Evolutionary conservation across 2,329 filamentous ascomycete species (phyloP).

Genomic region (Penicillium sp.): DNA sequence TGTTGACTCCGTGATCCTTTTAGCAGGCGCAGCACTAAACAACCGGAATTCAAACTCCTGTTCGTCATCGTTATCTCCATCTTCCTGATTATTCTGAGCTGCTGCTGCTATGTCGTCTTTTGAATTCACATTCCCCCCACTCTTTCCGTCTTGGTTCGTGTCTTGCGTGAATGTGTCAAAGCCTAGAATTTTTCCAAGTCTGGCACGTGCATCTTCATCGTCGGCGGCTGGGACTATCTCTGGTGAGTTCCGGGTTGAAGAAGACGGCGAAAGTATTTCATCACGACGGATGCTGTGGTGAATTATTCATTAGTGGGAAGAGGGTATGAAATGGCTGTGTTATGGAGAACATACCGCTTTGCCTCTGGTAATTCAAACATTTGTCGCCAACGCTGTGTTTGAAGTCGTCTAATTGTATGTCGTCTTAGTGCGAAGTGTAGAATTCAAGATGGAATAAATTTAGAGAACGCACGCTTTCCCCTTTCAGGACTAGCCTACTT

Average conservation of each 20-base stretch:
- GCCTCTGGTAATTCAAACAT: slow-evolving; percentile 37
- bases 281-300: slow-evolving; percentile 32
- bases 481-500: background rate
- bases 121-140: background rate
- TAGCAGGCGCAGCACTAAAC: slow-evolving; percentile 29
- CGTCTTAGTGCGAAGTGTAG: background rate
- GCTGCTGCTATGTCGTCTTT: background rate
- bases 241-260: slow-evolving; percentile 29
- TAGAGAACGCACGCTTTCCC: background rate
- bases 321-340: no score
- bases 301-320: background rate
- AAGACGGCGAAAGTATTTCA: slow-evolving; percentile 29
- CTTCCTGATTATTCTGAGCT: background rate
- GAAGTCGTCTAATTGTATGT: background rate
- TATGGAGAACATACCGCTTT: slow-evolving; percentile 27
- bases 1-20: background rate
- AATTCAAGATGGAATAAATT: background rate
- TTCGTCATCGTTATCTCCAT: slow-evolving; percentile 30
- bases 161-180: slow-evolving; percentile 24
- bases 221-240: slow-evolving; percentile 25
- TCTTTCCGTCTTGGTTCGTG: background rate
- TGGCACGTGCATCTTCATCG: slow-evolving; percentile 20
- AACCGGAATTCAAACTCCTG: slow-evolving; percentile 43
- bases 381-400: background rate
- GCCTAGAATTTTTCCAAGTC: slow-evolving; percentile 31